phyloP scores from a whole-genome alignment of 2,329 filamentous ascomycete genomes.

The Curvularia verruculosa region DNA sequence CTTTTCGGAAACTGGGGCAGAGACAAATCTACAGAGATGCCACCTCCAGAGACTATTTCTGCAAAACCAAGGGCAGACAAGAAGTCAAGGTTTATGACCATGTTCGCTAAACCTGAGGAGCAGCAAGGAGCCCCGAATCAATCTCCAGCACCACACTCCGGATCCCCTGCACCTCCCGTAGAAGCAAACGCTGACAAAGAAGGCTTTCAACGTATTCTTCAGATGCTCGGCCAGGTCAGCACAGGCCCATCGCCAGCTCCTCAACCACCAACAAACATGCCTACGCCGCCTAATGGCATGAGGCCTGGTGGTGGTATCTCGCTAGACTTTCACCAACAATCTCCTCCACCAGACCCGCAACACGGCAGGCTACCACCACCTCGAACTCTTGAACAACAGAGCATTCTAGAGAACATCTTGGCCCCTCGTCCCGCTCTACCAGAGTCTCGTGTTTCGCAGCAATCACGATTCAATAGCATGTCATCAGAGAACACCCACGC shows the following conservation, averaged over 20 bases:
- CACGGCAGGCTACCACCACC: constrained; percentile 30
- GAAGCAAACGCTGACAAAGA: constrained; percentile 73
- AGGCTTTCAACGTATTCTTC: constrained; percentile 80
- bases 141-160: constrained; percentile 21
- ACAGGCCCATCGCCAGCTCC: constrained; percentile 26
- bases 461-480: constrained; percentile 41
- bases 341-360: constrained; percentile 38
- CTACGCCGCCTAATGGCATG: constrained; percentile 35
- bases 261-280: constrained; percentile 28
- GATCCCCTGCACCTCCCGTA: constrained; percentile 38
- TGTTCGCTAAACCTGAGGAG: constrained; percentile 59
- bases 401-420: constrained; percentile 45
- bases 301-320: constrained; percentile 40
- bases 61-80: constrained; percentile 65
- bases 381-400: constrained; percentile 45
- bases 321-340: constrained; percentile 41
- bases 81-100: constrained; percentile 83
- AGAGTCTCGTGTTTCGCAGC: constrained; percentile 41
- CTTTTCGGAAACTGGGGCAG: constrained; percentile 71
- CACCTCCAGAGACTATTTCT: constrained; percentile 29
- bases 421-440: constrained; percentile 38
- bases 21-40: constrained; percentile 53
- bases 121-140: constrained; percentile 22
- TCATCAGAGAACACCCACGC: constrained; percentile 42
- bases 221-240: constrained; percentile 71